Base-by-base conservation (phyloP, 495 filamentous ascomycete species). In the Lentithecium fluviatile region DNA sequence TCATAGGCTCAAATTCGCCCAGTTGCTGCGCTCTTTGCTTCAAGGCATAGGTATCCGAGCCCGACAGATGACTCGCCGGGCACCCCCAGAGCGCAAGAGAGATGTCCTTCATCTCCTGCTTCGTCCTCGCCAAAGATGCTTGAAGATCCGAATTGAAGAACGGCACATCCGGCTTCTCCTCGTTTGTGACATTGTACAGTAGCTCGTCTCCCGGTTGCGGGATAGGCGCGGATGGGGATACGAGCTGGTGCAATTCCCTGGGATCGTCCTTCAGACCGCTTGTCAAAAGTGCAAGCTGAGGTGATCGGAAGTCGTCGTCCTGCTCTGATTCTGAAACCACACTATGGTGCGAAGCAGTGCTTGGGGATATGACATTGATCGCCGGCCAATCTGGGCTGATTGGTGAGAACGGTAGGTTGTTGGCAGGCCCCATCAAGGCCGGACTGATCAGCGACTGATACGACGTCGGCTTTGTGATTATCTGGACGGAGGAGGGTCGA, bases 61-160 rank as follows among this genome's bases (percentile, higher is more conserved):
- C 56, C 10, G 43, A 15, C 24, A 43, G 55, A 37, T 65, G 62
- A 11, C 55, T 52, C 1, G 45, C 37, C 11, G 62, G 51, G 25
- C 62, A 65, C 15, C 56, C 62, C 62, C 62, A 60, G 15, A 60
- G 47, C 2, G 62, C 55, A 21, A 60, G 49, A 17, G 62, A 60
- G 8, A 65, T 43, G 15, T 65, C 62, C 25, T 53, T 58, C 43
- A 65, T 47, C 37, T 65, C 62, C 24, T 54, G 56, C 56, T 60
- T 65, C 0, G 56, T 56, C 3, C 38, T 19, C n/a, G 20, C 42
- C 17, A 65, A 21, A 5, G 50, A 50, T 15, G 25, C 50, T 51
- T 65, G 62, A 23, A 65, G 60, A 0, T 29, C 10, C 19, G 37
- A 10, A 19, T 47, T 13, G 36, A 65, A 65, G 45, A 58, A 53